These are phyloP conservation scores for Acacia crassicarpa DNA, from an alignment of 306 rosid species.

Conservation along the genomic window DNA sequence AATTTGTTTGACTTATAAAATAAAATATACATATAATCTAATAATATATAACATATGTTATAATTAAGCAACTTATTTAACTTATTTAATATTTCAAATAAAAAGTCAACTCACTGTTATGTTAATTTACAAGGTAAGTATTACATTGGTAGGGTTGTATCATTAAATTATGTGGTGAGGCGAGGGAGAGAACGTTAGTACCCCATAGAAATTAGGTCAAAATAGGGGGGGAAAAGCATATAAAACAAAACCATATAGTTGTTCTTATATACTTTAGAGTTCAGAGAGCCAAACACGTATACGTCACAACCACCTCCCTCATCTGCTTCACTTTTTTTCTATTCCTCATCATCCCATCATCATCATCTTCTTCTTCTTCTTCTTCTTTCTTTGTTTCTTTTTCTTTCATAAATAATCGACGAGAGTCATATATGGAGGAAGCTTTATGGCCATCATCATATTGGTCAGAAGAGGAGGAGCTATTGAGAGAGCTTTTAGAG, in stretches of 20 bases:
- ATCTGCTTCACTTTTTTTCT: constrained; percentile 64
- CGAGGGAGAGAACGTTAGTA: neutral
- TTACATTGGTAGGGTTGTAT: neutral
- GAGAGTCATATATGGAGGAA: constrained; percentile 48
- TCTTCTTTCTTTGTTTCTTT: constrained; percentile 6
- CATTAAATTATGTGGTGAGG: neutral
- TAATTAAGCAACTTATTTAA: too few relatives aligned
- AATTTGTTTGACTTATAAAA: too few relatives aligned
- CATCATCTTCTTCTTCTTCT: constrained; percentile 13
- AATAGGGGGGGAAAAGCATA: constrained; percentile 41
- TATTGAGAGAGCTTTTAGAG: constrained; percentile 68
- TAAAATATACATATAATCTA: too few relatives aligned
- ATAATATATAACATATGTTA: too few relatives aligned
- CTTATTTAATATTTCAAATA: too few relatives aligned
- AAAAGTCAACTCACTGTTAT: too few relatives aligned
- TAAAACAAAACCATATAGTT: constrained; percentile 40
- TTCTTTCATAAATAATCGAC: constrained; percentile 19
- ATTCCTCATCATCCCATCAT: constrained; percentile 27
- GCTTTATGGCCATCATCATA: constrained; percentile 41
- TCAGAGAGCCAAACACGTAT: constrained; percentile 49
- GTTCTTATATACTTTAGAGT: constrained; percentile 45
- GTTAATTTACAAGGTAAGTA: too few relatives aligned
- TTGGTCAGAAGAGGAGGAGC: constrained; percentile 59
- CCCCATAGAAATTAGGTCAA: constrained; percentile 50
- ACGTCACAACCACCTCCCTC: constrained; percentile 53